phyloP scores from a whole-genome alignment of 441 rosid species.

The Croton laevigatus region DNA sequence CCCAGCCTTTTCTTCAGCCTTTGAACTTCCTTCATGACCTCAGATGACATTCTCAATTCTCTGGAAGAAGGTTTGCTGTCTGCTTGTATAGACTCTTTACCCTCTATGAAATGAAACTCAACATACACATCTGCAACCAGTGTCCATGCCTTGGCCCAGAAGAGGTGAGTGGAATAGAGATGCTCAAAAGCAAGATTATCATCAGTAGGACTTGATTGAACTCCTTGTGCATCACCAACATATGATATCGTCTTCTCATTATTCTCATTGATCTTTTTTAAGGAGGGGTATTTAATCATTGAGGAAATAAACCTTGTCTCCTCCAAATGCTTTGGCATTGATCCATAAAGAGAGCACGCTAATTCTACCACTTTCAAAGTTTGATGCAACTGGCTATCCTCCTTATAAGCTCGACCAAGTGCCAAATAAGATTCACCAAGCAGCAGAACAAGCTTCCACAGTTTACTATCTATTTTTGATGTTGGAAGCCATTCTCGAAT shows the following conservation, averaged over 20 bases:
- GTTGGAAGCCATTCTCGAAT: conserved; percentile 93
- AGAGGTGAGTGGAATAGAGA: conserved; percentile 59
- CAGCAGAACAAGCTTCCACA: conserved; percentile 94
- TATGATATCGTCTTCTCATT: conserved; percentile 33
- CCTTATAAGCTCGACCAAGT: conserved; percentile 80
- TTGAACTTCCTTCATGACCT: conserved; percentile 80
- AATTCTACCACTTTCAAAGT: conserved; percentile 77
- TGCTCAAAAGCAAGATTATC: conserved; percentile 41
- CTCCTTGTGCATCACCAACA: conserved; percentile 35
- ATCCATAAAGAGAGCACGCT: conserved; percentile 85
- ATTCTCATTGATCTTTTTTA: conserved; percentile 26
- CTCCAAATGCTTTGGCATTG: conserved; percentile 85
- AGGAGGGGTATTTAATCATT: conserved; percentile 42
- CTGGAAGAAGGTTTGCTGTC: conserved; percentile 37
- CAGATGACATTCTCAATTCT: conserved; percentile 74
- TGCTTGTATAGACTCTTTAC: conserved; percentile 46
- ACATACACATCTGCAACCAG: conserved; percentile 89
- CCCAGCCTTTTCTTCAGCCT: conserved; percentile 82
- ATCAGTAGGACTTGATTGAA: conserved; percentile 37
- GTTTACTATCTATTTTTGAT: conserved; percentile 71
- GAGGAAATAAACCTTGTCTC: conserved; percentile 71
- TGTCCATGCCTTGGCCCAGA: conserved; percentile 94
- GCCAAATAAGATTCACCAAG: conserved; percentile 96
- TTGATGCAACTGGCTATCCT: conserved; percentile 77
- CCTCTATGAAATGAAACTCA: conserved; percentile 54